Evolutionary conservation across 2,329 filamentous ascomycete species (phyloP).

Genomic region (Conoideocrella luteorostrata): DNA sequence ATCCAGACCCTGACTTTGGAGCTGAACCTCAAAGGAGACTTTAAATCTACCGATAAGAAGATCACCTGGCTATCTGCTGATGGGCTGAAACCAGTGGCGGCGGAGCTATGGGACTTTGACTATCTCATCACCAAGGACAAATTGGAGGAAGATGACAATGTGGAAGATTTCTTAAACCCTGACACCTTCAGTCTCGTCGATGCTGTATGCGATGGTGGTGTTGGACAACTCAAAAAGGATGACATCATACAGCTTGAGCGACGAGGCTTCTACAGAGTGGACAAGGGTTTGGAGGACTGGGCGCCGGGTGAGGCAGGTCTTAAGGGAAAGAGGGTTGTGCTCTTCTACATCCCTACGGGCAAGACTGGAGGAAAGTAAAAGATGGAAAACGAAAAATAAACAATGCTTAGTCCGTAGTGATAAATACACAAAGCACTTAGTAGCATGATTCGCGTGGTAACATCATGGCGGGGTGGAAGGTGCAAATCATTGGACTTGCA

Average conservation of each 20-base stretch:
- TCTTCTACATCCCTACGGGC: constrained; percentile 54
- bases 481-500: no score
- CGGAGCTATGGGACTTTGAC: constrained; percentile 91
- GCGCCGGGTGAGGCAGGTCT: constrained; percentile 42
- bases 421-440: no score
- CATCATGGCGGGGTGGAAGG: no score
- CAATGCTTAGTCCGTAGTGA: no score
- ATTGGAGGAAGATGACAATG: constrained; percentile 76
- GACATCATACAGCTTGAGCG: constrained; percentile 95
- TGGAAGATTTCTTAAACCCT: constrained; percentile 77
- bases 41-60: constrained; percentile 95
- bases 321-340: constrained; percentile 43
- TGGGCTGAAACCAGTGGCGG: constrained; percentile 68
- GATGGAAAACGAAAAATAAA: neutral
- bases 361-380: constrained; percentile 17
- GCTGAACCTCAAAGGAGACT: constrained; percentile 85
- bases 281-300: constrained; percentile 52
- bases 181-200: constrained; percentile 68
- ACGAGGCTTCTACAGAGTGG: constrained; percentile 85
- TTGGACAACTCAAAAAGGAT: constrained; percentile 69
- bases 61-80: constrained; percentile 83
- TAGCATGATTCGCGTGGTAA: no score
- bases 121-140: constrained; percentile 95
- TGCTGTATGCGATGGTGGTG: constrained; percentile 75
- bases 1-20: constrained; percentile 72